These are phyloP conservation scores for Neurospora sp. DNA, from an alignment of 495 filamentous ascomycete species.

Conservation along the genomic window DNA sequence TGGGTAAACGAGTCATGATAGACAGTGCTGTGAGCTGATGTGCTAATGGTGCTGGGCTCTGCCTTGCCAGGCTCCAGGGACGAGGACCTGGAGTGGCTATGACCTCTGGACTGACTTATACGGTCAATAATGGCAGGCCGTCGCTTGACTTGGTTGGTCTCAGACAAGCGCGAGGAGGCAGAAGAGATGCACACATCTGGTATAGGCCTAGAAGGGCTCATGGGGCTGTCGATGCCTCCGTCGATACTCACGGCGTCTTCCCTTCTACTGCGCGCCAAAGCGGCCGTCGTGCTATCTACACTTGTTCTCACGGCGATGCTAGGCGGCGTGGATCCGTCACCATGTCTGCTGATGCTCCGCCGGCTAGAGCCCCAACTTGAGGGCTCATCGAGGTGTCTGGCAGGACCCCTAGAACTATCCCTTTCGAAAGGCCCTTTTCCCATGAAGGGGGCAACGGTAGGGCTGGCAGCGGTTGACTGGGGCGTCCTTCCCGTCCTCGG, in stretches of 20 bases:
- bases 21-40: constrained; percentile 44
- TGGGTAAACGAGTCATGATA: constrained; percentile 42
- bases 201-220: constrained; percentile 30
- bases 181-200: constrained; percentile 23
- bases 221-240: constrained; percentile 29
- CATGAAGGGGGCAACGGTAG: constrained; percentile 44
- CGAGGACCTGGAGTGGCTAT: constrained; percentile 48
- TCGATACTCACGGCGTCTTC: constrained; percentile 33
- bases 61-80: constrained; percentile 48
- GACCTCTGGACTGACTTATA: constrained; percentile 43
- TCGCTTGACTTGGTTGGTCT: constrained; percentile 18
- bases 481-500: constrained; percentile 38
- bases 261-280: constrained; percentile 24
- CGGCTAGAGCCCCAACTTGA: constrained; percentile 15
- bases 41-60: constrained; percentile 41
- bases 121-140: constrained; percentile 40
- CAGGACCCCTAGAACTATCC: constrained; percentile 30
- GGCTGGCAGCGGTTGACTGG: constrained; percentile 8
- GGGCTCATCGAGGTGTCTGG: constrained; percentile 30
- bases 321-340: constrained; percentile 18
- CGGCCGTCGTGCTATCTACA: constrained; percentile 23
- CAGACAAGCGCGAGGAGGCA: constrained; percentile 10
- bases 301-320: constrained; percentile 25
- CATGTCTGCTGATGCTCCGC: constrained; percentile 28
- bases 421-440: constrained; percentile 42